Conservation (phyloP, 202 grass and related monocot species). For the Digitaria exilis region DNA sequence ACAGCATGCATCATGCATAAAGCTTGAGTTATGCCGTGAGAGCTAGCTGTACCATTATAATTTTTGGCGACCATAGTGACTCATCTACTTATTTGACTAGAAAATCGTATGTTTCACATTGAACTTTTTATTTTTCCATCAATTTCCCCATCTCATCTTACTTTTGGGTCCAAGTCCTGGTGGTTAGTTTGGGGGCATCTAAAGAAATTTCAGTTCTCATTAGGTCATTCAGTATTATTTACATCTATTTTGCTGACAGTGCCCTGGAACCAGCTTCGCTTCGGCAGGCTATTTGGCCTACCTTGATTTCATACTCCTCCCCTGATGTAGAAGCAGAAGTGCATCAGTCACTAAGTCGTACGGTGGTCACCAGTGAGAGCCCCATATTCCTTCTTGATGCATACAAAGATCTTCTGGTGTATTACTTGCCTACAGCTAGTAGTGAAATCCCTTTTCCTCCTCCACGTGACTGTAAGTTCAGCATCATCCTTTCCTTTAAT, state of each 20-base stretch:
- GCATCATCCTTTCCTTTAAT: constrained; percentile 9
- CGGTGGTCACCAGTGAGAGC: constrained; percentile 53
- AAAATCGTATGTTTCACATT: neutral
- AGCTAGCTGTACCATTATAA: neutral
- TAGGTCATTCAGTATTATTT: constrained; percentile 13
- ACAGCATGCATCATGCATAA: constrained; percentile 3
- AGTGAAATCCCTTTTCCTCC: constrained; percentile 61
- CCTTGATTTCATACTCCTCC: constrained; percentile 55
- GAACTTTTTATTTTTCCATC: neutral
- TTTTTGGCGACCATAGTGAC: neutral
- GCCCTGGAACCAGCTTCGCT: constrained; percentile 63
- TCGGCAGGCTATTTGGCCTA: constrained; percentile 63
- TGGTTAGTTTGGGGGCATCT: neutral
- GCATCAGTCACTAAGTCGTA: constrained; percentile 55
- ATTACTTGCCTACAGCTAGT: constrained; percentile 60
- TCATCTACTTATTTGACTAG: neutral
- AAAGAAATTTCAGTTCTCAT: constrained; percentile 3
- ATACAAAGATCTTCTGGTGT: constrained; percentile 67
- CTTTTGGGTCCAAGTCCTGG: constrained; percentile 9
- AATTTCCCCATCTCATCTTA: neutral
- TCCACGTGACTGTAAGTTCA: constrained; percentile 66
- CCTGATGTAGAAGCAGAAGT: constrained; percentile 57
- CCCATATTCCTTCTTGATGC: constrained; percentile 74
- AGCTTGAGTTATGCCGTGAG: constrained; percentile 2
- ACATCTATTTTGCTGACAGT: constrained; percentile 45